Evolutionary conservation across 2,329 filamentous ascomycete species (phyloP).

Genomic region (Penicillium sp.): DNA sequence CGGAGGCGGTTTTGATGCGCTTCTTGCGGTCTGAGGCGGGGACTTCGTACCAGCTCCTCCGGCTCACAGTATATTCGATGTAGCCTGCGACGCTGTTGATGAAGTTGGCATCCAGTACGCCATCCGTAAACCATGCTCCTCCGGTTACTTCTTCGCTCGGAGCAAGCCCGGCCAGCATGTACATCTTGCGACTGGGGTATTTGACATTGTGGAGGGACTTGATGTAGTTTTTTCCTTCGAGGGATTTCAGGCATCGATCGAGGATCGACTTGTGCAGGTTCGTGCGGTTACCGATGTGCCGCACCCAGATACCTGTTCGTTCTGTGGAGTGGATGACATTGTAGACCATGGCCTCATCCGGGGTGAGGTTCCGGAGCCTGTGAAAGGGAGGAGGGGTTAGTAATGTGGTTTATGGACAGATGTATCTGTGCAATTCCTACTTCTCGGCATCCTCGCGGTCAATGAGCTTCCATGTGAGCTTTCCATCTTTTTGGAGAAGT

Average conservation of each 20-base stretch:
- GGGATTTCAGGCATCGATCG: constrained; percentile 75
- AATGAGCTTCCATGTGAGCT: constrained; percentile 50
- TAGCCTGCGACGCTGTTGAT: constrained; percentile 73
- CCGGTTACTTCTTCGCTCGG: constrained; percentile 89
- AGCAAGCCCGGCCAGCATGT: constrained; percentile 80
- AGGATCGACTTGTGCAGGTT: constrained; percentile 82
- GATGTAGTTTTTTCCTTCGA: constrained; percentile 79
- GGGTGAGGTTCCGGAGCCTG: constrained; percentile 48
- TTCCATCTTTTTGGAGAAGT: constrained; percentile 44
- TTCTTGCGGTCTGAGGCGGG: constrained; percentile 39
- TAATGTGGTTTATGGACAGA: neutral
- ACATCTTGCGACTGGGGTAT: constrained; percentile 88
- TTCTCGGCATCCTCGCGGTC: constrained; percentile 50
- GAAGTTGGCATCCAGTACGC: constrained; percentile 83
- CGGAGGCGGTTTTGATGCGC: constrained; percentile 37
- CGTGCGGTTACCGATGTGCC: constrained; percentile 74
- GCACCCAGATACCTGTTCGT: constrained; percentile 85
- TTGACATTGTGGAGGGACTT: constrained; percentile 89
- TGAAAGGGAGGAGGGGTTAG: constrained; percentile 16
- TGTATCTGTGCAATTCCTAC: constrained; percentile 28
- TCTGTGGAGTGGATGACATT: constrained; percentile 82
- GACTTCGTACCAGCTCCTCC: constrained; percentile 66
- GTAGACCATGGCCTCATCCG: constrained; percentile 83
- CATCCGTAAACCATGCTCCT: constrained; percentile 91
- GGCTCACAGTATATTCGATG: constrained; percentile 71